These are phyloP conservation scores for Anethum foeniculum DNA, from an alignment of 140 eudicot genomes.

Conservation along the genomic window DNA sequence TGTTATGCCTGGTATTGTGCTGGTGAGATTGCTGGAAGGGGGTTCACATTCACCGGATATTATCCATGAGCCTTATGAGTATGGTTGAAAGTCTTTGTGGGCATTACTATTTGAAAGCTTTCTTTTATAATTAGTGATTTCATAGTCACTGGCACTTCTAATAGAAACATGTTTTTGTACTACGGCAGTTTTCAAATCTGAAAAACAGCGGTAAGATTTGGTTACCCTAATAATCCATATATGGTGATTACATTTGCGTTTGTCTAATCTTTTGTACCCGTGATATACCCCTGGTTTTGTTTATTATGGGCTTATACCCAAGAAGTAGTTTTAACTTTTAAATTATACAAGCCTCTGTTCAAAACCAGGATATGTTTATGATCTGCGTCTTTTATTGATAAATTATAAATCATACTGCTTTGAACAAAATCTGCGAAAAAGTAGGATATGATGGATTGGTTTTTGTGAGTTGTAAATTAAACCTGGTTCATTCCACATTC, in stretches of 20 bases:
- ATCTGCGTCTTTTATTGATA: background rate
- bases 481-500: background rate
- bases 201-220: slow-evolving; percentile 24
- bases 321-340: background rate
- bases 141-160: slow-evolving; percentile 14
- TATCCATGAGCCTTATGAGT: slow-evolving; percentile 28
- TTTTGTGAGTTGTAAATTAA: background rate
- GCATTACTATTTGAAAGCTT: slow-evolving; percentile 14
- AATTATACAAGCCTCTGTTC: background rate
- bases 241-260: slow-evolving; percentile 1
- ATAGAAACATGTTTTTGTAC: slow-evolving; percentile 25
- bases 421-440: background rate
- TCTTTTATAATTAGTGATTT: slow-evolving; percentile 20
- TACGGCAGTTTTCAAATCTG: slow-evolving; percentile 19
- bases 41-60: slow-evolving; percentile 75
- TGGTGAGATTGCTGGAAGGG: slow-evolving; percentile 82
- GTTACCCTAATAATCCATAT: slow-evolving; percentile 27
- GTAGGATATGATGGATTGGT: background rate
- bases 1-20: slow-evolving; percentile 87
- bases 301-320: background rate
- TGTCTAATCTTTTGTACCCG: background rate
- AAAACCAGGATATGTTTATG: background rate
- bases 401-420: background rate
- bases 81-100: slow-evolving; percentile 14
- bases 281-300: background rate